phyloP scores from a whole-genome alignment of 345 rosid genomes.

The Sapria himalayana region DNA sequence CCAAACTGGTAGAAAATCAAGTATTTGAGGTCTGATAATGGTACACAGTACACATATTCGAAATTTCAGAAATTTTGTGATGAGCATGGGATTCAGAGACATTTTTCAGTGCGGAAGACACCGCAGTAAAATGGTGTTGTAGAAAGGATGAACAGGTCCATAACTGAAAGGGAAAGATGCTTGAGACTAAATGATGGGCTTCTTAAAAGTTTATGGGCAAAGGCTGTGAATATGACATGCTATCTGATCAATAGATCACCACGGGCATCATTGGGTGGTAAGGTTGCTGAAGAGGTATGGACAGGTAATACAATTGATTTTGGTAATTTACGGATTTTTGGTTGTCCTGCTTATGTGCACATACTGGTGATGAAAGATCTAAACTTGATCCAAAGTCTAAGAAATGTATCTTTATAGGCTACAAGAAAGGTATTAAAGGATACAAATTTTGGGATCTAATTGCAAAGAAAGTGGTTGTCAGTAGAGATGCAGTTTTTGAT shows the following conservation, averaged over 20 bases:
- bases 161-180: neutral
- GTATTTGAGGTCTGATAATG: neutral
- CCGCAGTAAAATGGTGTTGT: slow-evolving; percentile 1
- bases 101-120: slow-evolving; percentile 1
- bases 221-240: no score
- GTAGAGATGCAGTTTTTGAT: no score
- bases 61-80: neutral
- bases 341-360: no score
- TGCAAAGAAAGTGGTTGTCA: no score
- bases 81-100: neutral
- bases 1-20: neutral
- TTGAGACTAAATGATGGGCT: neutral
- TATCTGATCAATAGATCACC: neutral
- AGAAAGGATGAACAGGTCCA: neutral
- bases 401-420: neutral
- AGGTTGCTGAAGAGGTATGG: no score
- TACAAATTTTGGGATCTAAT: neutral
- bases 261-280: no score
- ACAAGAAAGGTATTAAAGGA: neutral
- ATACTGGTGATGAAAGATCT: no score
- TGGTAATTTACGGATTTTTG: no score
- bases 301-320: no score
- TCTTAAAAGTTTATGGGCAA: neutral
- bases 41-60: neutral
- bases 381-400: neutral